Evolutionary conservation across 495 filamentous ascomycete genomes (phyloP).

Genomic region (Aspergillus carlsbadensis): DNA sequence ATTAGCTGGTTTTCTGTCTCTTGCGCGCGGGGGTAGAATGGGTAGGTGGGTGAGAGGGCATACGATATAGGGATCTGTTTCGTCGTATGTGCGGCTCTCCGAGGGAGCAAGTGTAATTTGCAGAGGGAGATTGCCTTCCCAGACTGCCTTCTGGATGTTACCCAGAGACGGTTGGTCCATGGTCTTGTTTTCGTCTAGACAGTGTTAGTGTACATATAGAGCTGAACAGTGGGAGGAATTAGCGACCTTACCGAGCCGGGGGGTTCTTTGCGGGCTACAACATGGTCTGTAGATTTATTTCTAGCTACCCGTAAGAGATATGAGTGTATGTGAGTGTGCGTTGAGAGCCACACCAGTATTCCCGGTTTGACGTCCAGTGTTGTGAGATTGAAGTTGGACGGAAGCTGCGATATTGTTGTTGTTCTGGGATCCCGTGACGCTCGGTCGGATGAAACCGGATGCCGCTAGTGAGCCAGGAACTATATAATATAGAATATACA

Average conservation of each 20-base stretch:
- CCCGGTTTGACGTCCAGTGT: no score
- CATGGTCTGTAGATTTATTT: not conserved
- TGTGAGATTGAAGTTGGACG: no score
- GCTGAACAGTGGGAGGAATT: not conserved
- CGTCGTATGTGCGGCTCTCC: conserved; percentile 53
- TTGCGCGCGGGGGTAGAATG: no score
- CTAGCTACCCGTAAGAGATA: not conserved
- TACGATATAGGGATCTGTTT: conserved; percentile 57
- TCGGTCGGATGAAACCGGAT: no score
- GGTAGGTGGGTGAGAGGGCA: not conserved
- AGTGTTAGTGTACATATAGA: not conserved
- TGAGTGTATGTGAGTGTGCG: no score
- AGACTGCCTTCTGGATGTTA: conserved; percentile 47
- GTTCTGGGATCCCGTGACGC: no score
- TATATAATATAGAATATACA: no score
- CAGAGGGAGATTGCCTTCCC: conserved; percentile 52
- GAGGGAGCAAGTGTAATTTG: conserved; percentile 51
- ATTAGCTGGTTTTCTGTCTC: not conserved
- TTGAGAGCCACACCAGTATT: no score
- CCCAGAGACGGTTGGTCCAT: conserved; percentile 23
- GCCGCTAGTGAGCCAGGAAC: no score
- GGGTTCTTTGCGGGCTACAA: not conserved
- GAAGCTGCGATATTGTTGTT: no score
- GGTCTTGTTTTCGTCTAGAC: not conserved
- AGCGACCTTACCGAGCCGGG: not conserved